Base-by-base conservation (phyloP, 495 filamentous ascomycete species). In the Hypoxylon lenormandii region DNA sequence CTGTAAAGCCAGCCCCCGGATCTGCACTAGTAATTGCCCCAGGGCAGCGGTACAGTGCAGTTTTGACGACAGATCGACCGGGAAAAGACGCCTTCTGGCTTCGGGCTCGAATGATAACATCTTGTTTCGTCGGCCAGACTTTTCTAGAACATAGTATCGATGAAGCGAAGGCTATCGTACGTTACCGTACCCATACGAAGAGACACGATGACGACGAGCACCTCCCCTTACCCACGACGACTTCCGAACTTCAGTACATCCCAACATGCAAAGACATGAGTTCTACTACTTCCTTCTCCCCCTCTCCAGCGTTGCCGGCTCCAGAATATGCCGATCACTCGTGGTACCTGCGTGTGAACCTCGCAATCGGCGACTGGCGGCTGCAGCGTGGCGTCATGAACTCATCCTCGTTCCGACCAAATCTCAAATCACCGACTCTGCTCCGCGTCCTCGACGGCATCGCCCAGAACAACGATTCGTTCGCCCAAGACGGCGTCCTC, bases 11-110 rank as follows among this genome's bases (percentile, higher is more conserved):
- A 0, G 64, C 77, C 36, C 64, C 72, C 15, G 80, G 80, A 5
- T 83, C 85, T 19, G 80, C 83, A 12, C 57, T 93, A 48, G 63
- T 80, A 64, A 76, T 82, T 43, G 84, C 87, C 12, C 81, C 88
- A 30, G 90, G 91, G 13, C 91, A 93, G 73, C 85, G 91, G 5
- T 90, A 89, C 72, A 88, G 88, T 68, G 80, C 78, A 11, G 53
- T 93, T 6, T 76, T 93, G 7, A 78, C 86, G 23, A 84, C 89
- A 0, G 84, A 84, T 48, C 88, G 86, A 66, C 62, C 79, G 12
- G 78, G 81, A 36, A 84, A 81, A 43, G 85, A 84, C 21, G 79
- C 84, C 0, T 88, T 88, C 70, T 90, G 87, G 84, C 77, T 88
- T 5, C 81, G 86, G 5, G 86, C 85, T 7, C 77, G 80, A 16